A percentile compares a stretch with the other conserved stretches of the same genome.
phyloP scores from a whole-genome alignment of 202 grass and related monocot species.

The Bolboschoenoplectus hybrid region DNA sequence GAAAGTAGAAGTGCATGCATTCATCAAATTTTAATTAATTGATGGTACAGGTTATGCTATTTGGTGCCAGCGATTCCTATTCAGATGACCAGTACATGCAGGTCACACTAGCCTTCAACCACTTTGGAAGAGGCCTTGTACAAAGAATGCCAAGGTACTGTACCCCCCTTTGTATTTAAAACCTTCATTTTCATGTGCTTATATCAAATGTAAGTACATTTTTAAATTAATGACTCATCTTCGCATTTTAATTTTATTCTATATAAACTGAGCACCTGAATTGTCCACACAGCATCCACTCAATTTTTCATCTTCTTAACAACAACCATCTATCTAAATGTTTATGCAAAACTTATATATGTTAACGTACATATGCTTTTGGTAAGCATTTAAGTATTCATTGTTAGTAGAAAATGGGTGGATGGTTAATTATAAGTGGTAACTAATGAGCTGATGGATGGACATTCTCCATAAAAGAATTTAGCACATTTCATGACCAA shows the following conservation, averaged over 20 bases:
- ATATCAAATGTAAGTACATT: background rate
- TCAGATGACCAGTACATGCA: constrained; percentile 60
- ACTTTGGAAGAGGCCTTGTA: constrained; percentile 76
- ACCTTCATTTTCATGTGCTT: background rate
- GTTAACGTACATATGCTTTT: too few species aligned
- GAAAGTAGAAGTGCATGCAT: background rate
- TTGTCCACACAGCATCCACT: too few species aligned
- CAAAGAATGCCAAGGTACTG: constrained; percentile 70
- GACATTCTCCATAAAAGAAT: background rate
- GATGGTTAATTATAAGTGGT: too few species aligned
- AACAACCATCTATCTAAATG: too few species aligned
- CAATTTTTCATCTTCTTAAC: too few species aligned
- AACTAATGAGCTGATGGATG: background rate
- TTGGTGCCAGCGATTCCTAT: constrained; percentile 60
- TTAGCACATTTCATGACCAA: background rate
- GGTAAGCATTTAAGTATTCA: too few species aligned
- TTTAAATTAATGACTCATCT: too few species aligned
- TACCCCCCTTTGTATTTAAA: background rate
- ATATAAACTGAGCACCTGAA: too few species aligned
- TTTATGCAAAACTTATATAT: too few species aligned
- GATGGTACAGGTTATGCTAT: constrained; percentile 57
- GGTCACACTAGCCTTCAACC: constrained; percentile 78
- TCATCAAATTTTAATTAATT: background rate
- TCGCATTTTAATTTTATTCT: too few species aligned
- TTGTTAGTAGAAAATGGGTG: too few species aligned